Evolutionary conservation across 768 basidiomycete genomes (phyloP).

Genomic region (Clitopilus hobsonii): DNA sequence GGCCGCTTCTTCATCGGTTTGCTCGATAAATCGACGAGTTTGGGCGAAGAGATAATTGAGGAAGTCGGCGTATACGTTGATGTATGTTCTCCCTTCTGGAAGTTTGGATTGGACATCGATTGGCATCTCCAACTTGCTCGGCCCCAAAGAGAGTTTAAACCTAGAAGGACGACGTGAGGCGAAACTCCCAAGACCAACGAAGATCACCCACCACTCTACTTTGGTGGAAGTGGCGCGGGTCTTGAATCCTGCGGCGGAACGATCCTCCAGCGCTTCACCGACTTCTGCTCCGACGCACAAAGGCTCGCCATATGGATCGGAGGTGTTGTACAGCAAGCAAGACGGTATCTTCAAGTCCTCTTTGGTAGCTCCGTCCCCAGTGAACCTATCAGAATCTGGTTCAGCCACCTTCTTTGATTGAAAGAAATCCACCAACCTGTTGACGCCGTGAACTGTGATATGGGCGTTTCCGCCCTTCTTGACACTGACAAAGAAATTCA

Average conservation of each 20-base stretch:
- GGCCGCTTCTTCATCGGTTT: constrained; percentile 33
- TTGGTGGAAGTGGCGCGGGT: constrained; percentile 37
- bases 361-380: constrained; percentile 43
- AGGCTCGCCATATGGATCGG: constrained; percentile 22
- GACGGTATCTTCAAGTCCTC: constrained; percentile 45
- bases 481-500: neutral
- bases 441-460: constrained; percentile 40
- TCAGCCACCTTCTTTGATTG: neutral
- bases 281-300: constrained; percentile 47
- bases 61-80: no score
- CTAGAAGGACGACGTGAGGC: no score
- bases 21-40: constrained; percentile 36
- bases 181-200: neutral
- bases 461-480: constrained; percentile 32
- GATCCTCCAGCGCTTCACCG: constrained; percentile 28
- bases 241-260: constrained; percentile 26
- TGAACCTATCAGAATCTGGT: constrained; percentile 38
- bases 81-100: no score
- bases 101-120: no score
- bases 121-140: no score
- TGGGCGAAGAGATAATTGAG: no score
- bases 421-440: constrained; percentile 30
- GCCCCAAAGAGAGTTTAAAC: no score
- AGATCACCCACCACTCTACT: constrained; percentile 38
- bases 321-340: constrained; percentile 38